Conservation (phyloP, 371 early-diverging fungal genomes). For the Apophysomyces elegans region DNA sequence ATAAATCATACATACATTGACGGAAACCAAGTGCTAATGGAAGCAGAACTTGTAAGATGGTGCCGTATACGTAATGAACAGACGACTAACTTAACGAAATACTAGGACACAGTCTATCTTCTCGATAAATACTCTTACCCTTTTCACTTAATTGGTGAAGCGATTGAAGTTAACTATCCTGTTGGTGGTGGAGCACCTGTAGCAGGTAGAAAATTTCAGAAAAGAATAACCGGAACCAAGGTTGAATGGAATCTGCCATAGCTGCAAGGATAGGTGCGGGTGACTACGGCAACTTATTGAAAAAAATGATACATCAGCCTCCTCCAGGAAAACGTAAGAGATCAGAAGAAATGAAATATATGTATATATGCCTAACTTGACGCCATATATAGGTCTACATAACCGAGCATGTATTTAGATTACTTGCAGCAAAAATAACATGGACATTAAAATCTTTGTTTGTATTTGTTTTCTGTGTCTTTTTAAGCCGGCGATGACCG, state of each 20-base stretch:
- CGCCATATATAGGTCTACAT: neutral
- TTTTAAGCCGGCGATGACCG: slow-evolving; percentile 30
- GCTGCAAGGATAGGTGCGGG: slow-evolving; percentile 37
- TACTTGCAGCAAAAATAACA: neutral
- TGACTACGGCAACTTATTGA: slow-evolving; percentile 23
- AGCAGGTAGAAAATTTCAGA: slow-evolving; percentile 22
- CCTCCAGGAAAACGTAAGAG: slow-evolving; percentile 4
- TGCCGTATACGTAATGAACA: neutral
- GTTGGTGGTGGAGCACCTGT: slow-evolving; percentile 25
- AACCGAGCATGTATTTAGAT: slow-evolving; percentile 24
- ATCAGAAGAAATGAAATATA: too few relatives aligned
- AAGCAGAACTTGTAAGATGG: slow-evolving; percentile 32
- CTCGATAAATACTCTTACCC: slow-evolving; percentile 13
- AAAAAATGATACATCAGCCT: neutral
- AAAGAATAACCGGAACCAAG: neutral
- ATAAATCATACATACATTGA: slow-evolving; percentile 32
- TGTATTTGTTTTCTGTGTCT: neutral
- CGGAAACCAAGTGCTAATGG: slow-evolving; percentile 32
- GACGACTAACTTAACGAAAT: neutral
- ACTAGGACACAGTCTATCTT: slow-evolving; percentile 34
- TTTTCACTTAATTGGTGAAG: slow-evolving; percentile 36
- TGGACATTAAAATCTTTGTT: too few relatives aligned
- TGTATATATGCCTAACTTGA: too few relatives aligned
- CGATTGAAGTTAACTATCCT: slow-evolving; percentile 26
- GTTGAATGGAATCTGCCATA: neutral